These are phyloP conservation scores for Actinomucor elegans DNA, from an alignment of 371 early-diverging fungal genomes.

Conservation along the genomic window DNA sequence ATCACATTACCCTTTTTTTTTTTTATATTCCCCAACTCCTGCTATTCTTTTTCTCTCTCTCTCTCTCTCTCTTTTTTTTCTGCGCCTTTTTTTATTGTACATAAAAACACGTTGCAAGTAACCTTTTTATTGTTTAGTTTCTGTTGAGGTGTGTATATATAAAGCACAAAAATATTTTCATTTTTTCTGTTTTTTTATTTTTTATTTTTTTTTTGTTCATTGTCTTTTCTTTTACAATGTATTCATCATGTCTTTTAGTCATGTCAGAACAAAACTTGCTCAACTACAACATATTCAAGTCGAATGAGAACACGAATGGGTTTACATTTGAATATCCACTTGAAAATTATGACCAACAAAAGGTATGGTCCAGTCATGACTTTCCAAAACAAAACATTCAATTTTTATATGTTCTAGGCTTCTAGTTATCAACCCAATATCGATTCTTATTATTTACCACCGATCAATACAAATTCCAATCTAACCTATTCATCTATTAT, in stretches of 20 bases:
- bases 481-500: slow-evolving; percentile 5
- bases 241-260: neutral
- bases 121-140: neutral
- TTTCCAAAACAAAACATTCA: neutral
- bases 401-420: neutral
- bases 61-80: neutral
- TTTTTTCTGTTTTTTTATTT: neutral
- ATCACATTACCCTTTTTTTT: slow-evolving; percentile 16
- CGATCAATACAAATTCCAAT: neutral
- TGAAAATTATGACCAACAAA: slow-evolving; percentile 7
- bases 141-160: neutral
- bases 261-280: slow-evolving; percentile 21
- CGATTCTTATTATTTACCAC: slow-evolving; percentile 5
- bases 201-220: neutral
- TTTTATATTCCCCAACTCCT: slow-evolving; percentile 3
- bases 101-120: neutral
- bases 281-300: slow-evolving; percentile 9
- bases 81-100: neutral
- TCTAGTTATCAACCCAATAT: neutral
- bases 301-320: neutral
- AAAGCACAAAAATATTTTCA: neutral
- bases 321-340: slow-evolving; percentile 7
- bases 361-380: neutral
- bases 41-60: neutral
- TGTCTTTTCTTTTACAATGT: neutral